Evolutionary conservation across 805 yeast species (phyloP), one percentile per base, ranked within the genome.

Genomic region (Grigorovia transvaalensis): DNA sequence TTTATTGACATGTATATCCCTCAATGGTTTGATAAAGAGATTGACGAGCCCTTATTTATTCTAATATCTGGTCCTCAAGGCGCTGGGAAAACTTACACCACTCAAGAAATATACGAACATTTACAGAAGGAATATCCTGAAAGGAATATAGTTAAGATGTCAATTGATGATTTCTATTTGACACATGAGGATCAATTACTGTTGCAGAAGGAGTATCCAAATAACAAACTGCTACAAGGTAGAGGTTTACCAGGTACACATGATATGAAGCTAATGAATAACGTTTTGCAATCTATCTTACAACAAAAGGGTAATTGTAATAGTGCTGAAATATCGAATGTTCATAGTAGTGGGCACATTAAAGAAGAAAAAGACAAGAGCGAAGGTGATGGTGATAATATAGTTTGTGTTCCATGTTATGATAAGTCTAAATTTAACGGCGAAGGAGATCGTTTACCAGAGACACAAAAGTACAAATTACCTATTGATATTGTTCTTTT

Each of bases 241-340:
- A 71, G 98, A 27, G 98, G 98, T 0, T 73, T 87, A 15, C 98
- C 98, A 0, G 97, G 97, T 0, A 91, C 98, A 0, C 99, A 91
- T 65, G 97, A 91, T 61, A 60, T 86, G 53, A 48, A 54, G 15
- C 51, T 64, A 11, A 50, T 66, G 40, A 54, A 58, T 23, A 51
- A 54, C 0, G 59, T 85, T 13, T 74, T n/a, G 13, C 35, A 57
- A 51, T 13, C 29, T 51, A 23, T 63, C 64, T 18, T 46, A 56
- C 7, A 57, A 66, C 8, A 65, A 75, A 6, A 56, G 43, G 48
- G 53, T 57, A 44, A 57, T 59, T 29, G 50, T 56, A 45, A 63
- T 61, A 46, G 48, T 17, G 61, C 69, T 9, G 48, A 54, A 0
- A 59, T 59, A 2, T 62, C 76, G 2, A 53, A 60, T 1, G 67